Conservation (phyloP, 768 basidiomycete genomes). For the Lactarius tabidus region DNA sequence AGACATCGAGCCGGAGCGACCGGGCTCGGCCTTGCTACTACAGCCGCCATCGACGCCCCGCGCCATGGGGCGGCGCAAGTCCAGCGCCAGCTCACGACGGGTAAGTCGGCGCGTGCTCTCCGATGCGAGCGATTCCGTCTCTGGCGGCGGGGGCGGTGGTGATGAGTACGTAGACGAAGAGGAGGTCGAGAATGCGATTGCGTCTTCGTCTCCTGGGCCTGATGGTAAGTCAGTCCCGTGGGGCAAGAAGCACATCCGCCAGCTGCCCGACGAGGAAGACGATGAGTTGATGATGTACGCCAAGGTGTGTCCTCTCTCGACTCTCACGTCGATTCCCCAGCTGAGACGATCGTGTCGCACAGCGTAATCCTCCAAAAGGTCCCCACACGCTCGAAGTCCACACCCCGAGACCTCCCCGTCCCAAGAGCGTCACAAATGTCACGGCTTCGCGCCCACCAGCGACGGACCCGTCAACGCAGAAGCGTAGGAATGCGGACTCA, state of each 20-base stretch:
- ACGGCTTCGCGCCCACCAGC: constrained; percentile 4
- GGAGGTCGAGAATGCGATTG: constrained; percentile 21
- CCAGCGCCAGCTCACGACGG: constrained; percentile 19
- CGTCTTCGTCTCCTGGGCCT: neutral
- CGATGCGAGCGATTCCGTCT: constrained; percentile 36
- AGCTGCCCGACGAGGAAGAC: constrained; percentile 40
- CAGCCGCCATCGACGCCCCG: neutral
- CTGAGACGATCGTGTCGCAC: constrained; percentile 6
- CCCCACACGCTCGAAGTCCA: constrained; percentile 31
- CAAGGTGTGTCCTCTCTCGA: constrained; percentile 39
- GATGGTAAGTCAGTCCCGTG: constrained; percentile 8
- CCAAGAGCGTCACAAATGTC: constrained; percentile 18
- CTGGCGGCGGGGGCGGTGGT: constrained; percentile 39
- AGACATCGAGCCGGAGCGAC: constrained; percentile 31
- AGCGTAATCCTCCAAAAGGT: constrained; percentile 43
- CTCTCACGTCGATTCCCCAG: constrained; percentile 7
- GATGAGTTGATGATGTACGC: constrained; percentile 60
- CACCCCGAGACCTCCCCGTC: neutral
- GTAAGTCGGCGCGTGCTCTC: constrained; percentile 20
- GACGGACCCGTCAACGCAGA: constrained; percentile 10
- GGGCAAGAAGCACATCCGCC: constrained; percentile 22
- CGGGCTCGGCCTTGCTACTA: neutral
- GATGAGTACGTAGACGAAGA: constrained; percentile 24
- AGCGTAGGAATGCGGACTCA: constrained; percentile 12
- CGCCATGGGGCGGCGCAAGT: constrained; percentile 33